Evolutionary conservation across 2,329 filamentous ascomycete genomes (phyloP).

Genomic region (Pezicula rhizophila): DNA sequence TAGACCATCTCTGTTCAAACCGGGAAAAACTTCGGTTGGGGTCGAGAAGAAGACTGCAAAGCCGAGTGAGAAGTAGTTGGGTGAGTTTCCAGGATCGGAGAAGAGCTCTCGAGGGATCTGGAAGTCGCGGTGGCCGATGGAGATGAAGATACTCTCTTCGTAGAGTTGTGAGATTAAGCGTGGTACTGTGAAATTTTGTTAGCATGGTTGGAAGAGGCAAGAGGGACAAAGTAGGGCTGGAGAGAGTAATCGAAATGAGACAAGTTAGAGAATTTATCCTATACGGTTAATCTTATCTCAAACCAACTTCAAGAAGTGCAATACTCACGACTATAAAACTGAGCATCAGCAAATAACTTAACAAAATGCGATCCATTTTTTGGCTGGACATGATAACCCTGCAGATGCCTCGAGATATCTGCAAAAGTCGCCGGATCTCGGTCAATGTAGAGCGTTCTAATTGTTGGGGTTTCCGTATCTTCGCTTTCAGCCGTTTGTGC

Average conservation of each 20-base stretch:
- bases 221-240: not conserved
- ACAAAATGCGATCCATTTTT: constrained; percentile 83
- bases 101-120: constrained; percentile 87
- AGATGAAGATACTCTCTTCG: constrained; percentile 86
- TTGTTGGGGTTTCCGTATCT: constrained; percentile 19
- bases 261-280: too few species aligned
- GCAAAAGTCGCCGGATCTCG: constrained; percentile 83
- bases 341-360: constrained; percentile 86
- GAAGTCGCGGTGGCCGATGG: constrained; percentile 81
- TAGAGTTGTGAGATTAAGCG: constrained; percentile 86
- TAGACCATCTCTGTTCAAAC: constrained; percentile 70
- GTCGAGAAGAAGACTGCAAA: constrained; percentile 83
- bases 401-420: constrained; percentile 84
- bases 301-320: not conserved
- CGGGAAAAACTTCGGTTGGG: constrained; percentile 77
- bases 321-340: constrained; percentile 77
- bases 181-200: constrained; percentile 53
- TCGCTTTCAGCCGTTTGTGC: constrained; percentile 51
- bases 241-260: not conserved
- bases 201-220: constrained; percentile 1
- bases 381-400: constrained; percentile 83
- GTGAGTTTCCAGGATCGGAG: constrained; percentile 77
- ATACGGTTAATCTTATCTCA: too few species aligned
- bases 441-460: constrained; percentile 90
- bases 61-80: constrained; percentile 91